Evolutionary conservation across 31 red algal species (phyloP), one percentile per base, ranked within the genome.

Genomic region (Bonnemaisonia californica): DNA sequence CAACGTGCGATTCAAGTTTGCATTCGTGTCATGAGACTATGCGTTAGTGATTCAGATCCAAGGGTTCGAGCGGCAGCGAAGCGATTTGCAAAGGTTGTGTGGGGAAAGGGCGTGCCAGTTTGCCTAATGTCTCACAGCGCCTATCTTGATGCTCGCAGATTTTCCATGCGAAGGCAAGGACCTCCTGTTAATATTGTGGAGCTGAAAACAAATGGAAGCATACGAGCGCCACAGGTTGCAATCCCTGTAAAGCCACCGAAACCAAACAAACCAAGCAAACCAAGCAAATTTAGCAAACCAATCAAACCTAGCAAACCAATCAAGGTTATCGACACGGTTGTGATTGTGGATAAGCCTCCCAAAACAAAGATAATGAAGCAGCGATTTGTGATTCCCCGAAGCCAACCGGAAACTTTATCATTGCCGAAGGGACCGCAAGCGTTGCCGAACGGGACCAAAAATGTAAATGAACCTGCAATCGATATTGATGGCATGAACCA

Each of bases 61-160:
- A 75, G 86, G 57, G 86, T 90, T 33, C 57, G 86, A 48, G 48
- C 77, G 9, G 54, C 76, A 12, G 86, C 86, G 22, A 33, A 82
- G n/a, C 55, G 45, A 2, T 76, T 90, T 65, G 65, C 86, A 57
- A 82, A 82, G 54, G 19, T 82, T 3, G 76, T 69, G 4, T 90
- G 86, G 86, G 86, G 86, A 29, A 33, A 59, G n/a, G 86, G 71
- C 18, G 62, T 90, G 41, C 86, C 86, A 9, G 77, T 82, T 4
- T 90, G 86, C 41, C 62, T 90, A 23, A 57, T 82, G 19, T 37
- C 56, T 8, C 36, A 71, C 4, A 26, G 59, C 24, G 77, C 79
- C 27, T 90, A 90, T 76, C 39, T 22, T 16, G 69, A 79, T 24
- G 73, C 69, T 21, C 57, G 27, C 5, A 5, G 60, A 64, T 22